Evolutionary conservation across 2,329 filamentous ascomycete genomes (phyloP).

Genomic region (Diatrype stigma): DNA sequence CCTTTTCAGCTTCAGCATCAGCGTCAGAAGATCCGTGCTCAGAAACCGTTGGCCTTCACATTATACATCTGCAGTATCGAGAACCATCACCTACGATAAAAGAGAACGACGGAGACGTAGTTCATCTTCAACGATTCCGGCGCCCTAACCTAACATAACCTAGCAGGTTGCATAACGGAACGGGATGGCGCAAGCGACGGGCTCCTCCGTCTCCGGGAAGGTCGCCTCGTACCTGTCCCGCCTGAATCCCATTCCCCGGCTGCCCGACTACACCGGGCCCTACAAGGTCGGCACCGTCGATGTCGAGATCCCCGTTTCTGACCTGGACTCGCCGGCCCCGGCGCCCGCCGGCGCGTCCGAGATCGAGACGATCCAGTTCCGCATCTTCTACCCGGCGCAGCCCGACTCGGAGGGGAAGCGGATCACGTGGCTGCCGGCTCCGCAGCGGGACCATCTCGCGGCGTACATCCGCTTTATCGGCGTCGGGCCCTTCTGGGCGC

Average conservation of each 20-base stretch:
- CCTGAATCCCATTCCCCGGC: constrained; percentile 65
- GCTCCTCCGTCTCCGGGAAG: constrained; percentile 26
- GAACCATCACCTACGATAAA: too few relatives aligned
- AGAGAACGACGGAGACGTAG: too few relatives aligned
- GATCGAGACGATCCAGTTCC: constrained; percentile 72
- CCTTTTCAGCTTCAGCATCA: neutral
- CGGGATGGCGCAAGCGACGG: constrained; percentile 16
- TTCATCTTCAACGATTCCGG: too few relatives aligned
- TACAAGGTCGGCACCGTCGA: constrained; percentile 77
- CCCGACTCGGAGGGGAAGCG: constrained; percentile 48
- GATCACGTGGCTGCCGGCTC: constrained; percentile 73
- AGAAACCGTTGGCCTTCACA: too few relatives aligned
- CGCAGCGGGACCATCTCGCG: constrained; percentile 69
- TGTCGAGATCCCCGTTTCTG: constrained; percentile 68
- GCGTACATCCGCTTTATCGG: constrained; percentile 77
- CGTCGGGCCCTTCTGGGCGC: constrained; percentile 52
- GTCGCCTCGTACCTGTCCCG: constrained; percentile 47
- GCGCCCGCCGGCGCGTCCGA: constrained; percentile 49
- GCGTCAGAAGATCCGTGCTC: too few relatives aligned
- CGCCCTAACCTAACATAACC: too few relatives aligned
- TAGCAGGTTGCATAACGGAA: neutral
- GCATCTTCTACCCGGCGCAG: constrained; percentile 74
- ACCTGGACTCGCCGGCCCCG: constrained; percentile 51
- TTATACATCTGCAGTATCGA: too few relatives aligned
- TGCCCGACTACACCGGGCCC: constrained; percentile 72